Evolutionary conservation across 1,139 yeast species (phyloP).

Genomic region (Groenewaldozyma auringiensis): DNA sequence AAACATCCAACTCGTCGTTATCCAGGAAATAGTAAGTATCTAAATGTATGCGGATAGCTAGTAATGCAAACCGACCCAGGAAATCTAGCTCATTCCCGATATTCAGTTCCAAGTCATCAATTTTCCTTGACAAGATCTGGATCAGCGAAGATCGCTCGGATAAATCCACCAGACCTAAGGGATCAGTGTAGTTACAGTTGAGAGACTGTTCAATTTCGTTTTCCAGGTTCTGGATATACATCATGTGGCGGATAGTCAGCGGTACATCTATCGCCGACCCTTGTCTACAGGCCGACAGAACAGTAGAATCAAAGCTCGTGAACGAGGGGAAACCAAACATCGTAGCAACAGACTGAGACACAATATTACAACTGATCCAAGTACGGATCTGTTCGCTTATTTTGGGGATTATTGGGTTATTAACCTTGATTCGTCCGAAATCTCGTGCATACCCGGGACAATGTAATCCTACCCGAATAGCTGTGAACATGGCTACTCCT

Average conservation of each 20-base stretch:
- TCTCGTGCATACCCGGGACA: constrained; percentile 56
- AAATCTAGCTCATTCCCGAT: constrained; percentile 45
- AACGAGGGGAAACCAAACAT: constrained; percentile 94
- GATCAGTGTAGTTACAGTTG: constrained; percentile 63
- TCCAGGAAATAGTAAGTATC: constrained; percentile 77
- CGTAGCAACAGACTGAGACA: constrained; percentile 82
- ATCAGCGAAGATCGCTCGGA: constrained; percentile 67
- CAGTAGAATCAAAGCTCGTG: constrained; percentile 72
- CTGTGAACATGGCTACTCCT: constrained; percentile 86
- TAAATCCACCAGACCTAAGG: constrained; percentile 54
- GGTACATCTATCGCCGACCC: constrained; percentile 45
- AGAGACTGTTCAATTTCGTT: constrained; percentile 75
- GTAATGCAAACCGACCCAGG: constrained; percentile 57
- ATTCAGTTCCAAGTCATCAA: constrained; percentile 62
- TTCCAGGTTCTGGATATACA: constrained; percentile 76
- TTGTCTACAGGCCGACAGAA: constrained; percentile 46
- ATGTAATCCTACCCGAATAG: constrained; percentile 84
- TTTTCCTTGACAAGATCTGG: constrained; percentile 58
- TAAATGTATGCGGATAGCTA: constrained; percentile 70
- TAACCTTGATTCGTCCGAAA: constrained; percentile 38
- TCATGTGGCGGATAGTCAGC: constrained; percentile 57
- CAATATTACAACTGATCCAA: constrained; percentile 90
- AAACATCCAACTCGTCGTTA: constrained; percentile 39
- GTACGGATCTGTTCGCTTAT: constrained; percentile 75
- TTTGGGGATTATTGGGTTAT: constrained; percentile 32